Base-by-base conservation (phyloP, 2,329 filamentous ascomycete species). In the Metarhizium sp. region DNA sequence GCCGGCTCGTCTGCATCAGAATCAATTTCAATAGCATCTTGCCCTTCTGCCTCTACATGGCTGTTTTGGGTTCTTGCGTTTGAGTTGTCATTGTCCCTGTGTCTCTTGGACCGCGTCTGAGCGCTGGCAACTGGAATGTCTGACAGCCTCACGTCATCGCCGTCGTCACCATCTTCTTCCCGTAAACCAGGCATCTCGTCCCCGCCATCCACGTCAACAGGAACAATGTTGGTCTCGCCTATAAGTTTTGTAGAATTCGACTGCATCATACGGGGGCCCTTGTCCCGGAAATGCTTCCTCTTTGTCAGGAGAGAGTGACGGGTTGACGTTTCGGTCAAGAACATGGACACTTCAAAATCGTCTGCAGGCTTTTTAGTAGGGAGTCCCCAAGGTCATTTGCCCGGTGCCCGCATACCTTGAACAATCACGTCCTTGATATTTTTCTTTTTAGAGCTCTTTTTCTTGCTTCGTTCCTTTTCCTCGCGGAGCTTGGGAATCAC, bases 331-430 rank as follows among this genome's bases (percentile, higher is more conserved):
- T 96, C 90, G 49, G 89, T 95, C 61, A 99, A 77, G 72, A 96
- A 97, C 60, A 99, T 88, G 42, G 91, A 89, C 14, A 96, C 90
- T 67, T 97, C 91, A 67, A 96, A 99, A 62, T 96, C 92, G 70
- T 96, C 92, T 94, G 63, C 54, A 58, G 32, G 48, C 55, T 66
- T 51, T 16, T 51, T 16, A 68, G 63, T 18, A 13, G 45, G 25
- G 14, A 13, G 5, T 48, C 13, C 14, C 3, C 8, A 6, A 13
- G 16, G 14, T 4, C 6, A 46, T 46, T 8, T 25, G 5, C 18
- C 4, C 20, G 10, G 8, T 5, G n/a, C 32, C 16, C 13, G 25
- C 49, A 10, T 70, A 92, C 91, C 91, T 78, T 88, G 78, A 11
- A 82, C 77, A 16, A 96, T 83, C 0, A 95, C 86, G 77, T 97